phyloP scores from a whole-genome alignment of 352 stramenopile genomes.

The Phytopythium oedochilum region DNA sequence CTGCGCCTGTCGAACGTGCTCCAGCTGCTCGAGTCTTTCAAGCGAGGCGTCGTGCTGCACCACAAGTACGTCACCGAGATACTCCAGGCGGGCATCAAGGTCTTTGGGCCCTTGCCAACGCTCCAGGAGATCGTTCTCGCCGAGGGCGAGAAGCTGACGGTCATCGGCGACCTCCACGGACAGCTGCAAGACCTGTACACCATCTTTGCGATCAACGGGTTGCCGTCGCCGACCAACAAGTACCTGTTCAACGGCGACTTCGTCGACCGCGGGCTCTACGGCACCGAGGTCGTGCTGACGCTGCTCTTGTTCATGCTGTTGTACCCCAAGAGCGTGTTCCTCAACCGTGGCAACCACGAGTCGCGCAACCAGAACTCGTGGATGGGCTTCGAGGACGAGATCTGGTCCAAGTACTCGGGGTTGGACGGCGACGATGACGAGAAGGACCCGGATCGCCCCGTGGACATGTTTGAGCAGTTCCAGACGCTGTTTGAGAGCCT shows the following conservation, averaged over 20 bases:
- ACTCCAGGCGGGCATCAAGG: constrained; percentile 59
- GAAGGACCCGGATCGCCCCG: constrained; percentile 40
- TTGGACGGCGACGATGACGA: constrained; percentile 44
- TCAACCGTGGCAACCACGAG: constrained; percentile 97
- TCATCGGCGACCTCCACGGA: constrained; percentile 93
- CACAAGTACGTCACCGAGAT: constrained; percentile 91
- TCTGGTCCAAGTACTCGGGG: constrained; percentile 81
- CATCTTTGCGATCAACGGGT: constrained; percentile 92
- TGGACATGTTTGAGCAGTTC: constrained; percentile 61
- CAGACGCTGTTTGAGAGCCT: constrained; percentile 84
- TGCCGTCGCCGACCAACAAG: constrained; percentile 88
- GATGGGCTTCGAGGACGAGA: constrained; percentile 92
- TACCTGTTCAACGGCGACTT: constrained; percentile 98
- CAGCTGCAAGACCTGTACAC: constrained; percentile 93
- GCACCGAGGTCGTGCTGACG: constrained; percentile 84
- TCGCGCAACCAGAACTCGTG: constrained; percentile 92
- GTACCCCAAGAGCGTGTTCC: constrained; percentile 80
- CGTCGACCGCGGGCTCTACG: constrained; percentile 89
- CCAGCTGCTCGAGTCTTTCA: constrained; percentile 89
- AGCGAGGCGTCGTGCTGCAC: constrained; percentile 83
- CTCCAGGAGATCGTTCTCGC: constrained; percentile 84
- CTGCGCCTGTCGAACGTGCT: constrained; percentile 83
- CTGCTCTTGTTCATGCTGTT: constrained; percentile 71
- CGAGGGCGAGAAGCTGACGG: constrained; percentile 88
- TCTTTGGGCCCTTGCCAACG: constrained; percentile 60